Conservation (phyloP, 108 stramenopile genomes). For the Pseudonitzschia pungens region DNA sequence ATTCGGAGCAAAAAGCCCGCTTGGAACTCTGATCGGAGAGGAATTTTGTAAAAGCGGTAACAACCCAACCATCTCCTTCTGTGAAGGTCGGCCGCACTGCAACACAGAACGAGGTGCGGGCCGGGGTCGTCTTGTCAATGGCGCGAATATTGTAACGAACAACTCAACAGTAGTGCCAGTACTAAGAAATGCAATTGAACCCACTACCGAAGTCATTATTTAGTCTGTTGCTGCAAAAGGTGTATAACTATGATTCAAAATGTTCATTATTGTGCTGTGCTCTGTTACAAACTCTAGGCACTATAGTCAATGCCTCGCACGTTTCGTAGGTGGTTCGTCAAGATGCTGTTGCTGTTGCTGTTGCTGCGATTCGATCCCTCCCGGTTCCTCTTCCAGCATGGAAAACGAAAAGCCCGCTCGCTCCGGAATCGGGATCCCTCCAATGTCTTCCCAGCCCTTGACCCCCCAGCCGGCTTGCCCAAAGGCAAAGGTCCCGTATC, state of each 20-base stretch:
- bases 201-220: too few species aligned
- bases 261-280: too few species aligned
- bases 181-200: too few species aligned
- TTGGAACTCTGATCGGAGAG: not conserved
- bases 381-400: slow-evolving; percentile 40
- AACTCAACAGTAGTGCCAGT: too few species aligned
- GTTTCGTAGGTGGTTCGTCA: slow-evolving; percentile 8
- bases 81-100: too few species aligned
- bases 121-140: not conserved
- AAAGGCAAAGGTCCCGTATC: slow-evolving; percentile 77
- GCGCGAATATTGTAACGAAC: too few species aligned
- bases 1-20: not conserved
- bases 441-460: slow-evolving; percentile 80
- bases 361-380: not conserved
- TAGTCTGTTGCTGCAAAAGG: too few species aligned
- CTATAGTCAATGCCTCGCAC: slow-evolving; percentile 10
- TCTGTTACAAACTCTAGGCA: not conserved
- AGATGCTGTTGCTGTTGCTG: slow-evolving; percentile 4
- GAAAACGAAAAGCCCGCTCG: slow-evolving; percentile 77
- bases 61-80: too few species aligned
- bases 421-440: slow-evolving; percentile 49
- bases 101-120: not conserved
- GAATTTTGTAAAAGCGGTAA: too few species aligned
- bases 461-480: slow-evolving; percentile 82
- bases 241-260: too few species aligned